Evolutionary conservation across 2,329 filamentous ascomycete species (phyloP).

Genomic region (Trichoderma sp.): DNA sequence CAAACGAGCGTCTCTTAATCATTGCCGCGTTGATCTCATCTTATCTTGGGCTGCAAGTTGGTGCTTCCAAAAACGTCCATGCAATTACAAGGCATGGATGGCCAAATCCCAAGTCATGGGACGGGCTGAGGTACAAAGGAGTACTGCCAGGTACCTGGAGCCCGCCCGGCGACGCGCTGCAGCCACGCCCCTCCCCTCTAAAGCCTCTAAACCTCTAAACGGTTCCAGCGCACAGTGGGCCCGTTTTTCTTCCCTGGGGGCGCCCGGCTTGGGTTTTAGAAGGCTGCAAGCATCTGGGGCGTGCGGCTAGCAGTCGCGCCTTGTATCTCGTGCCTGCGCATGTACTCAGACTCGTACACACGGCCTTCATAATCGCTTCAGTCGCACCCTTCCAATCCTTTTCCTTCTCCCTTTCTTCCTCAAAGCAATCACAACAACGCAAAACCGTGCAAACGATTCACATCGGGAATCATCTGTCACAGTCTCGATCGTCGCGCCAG

Average conservation of each 20-base stretch:
- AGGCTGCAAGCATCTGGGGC: constrained; percentile 13
- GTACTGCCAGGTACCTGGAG: constrained; percentile 11
- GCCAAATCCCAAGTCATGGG: constrained; percentile 1
- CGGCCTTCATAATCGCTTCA: constrained; percentile 28
- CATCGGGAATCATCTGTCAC: constrained; percentile 59
- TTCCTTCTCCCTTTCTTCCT: constrained; percentile 35
- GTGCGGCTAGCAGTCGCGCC: constrained; percentile 18
- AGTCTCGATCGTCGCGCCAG: constrained; percentile 60
- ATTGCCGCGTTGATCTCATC: neutral
- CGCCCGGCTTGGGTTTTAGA: constrained; percentile 13
- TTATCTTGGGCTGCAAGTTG: neutral
- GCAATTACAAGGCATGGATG: neutral
- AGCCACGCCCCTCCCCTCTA: constrained; percentile 8
- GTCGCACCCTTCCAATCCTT: constrained; percentile 31
- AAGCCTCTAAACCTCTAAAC: neutral
- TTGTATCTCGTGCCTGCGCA: constrained; percentile 15
- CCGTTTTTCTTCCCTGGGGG: neutral
- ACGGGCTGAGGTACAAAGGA: neutral
- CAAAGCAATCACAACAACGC: constrained; percentile 51
- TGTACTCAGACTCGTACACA: neutral
- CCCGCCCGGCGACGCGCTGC: neutral
- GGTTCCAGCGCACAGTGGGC: neutral
- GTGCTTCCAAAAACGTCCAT: neutral
- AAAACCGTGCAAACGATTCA: constrained; percentile 50
- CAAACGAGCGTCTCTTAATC: neutral